Evolutionary conservation across 2,329 filamentous ascomycete species (phyloP), one percentile per base, ranked within the genome.

Genomic region (Malbranchea cinnamomea): DNA sequence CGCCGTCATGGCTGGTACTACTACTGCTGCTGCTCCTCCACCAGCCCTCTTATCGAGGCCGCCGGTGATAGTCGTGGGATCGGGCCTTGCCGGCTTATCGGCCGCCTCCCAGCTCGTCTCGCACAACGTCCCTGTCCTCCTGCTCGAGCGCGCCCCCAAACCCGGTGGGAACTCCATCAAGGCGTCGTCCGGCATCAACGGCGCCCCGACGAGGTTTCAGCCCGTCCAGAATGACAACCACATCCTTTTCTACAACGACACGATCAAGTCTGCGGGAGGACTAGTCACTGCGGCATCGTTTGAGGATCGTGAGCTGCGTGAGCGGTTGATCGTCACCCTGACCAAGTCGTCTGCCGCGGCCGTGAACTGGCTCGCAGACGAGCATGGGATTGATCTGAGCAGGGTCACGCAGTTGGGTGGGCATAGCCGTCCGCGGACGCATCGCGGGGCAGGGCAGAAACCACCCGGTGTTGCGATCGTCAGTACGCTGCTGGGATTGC

Each of bases 151-250:
- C 12, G 61, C 63, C 0, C 44, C 62, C 2, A 73, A 71, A 42
- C 68, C 71, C 0, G 72, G 72, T 20, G 71, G 71, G 2, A 76
- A 77, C 42, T 70, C 63, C 42, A 74, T 77, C 50, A 77, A 77
- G 49, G 72, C 72, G 0, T 76, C 71, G 0, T 75, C 71, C 0
- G 72, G 71, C 0, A 77, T 77, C 48, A 76, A 74, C 39, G 72
- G 69, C 5, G 69, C 69, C 0, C 61, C 62, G 0, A 76, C 72
- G 0, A 57, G 55, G 3, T 74, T 67, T 37, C 73, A 78, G 44
- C 47, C 49, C 7, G 50, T 43, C 2, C 31, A 43, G 7, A 24
- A 20, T 23, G 56, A 63, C 24, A 22, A 7, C 20, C 20, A 7
- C 7, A 45, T 51, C 1, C 40, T 50, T 0, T 75, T 74, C 41